phyloP scores from a whole-genome alignment of 805 yeast species.

The Novakomyces olei region DNA sequence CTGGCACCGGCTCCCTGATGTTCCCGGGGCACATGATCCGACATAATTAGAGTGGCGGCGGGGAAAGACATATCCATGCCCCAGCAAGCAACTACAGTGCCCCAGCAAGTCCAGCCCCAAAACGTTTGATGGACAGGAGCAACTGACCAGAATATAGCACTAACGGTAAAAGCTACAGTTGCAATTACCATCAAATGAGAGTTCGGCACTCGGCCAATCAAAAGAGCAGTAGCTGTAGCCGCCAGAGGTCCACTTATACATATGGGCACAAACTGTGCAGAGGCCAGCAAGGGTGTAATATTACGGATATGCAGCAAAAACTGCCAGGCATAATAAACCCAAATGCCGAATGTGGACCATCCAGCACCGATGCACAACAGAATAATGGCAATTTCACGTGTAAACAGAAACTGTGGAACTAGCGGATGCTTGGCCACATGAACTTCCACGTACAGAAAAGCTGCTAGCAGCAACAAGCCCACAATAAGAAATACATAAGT shows the following conservation, averaged over 20 bases:
- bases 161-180: slow-evolving; percentile 32
- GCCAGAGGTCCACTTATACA: slow-evolving; percentile 35
- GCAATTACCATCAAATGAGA: slow-evolving; percentile 29
- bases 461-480: slow-evolving; percentile 22
- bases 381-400: slow-evolving; percentile 25
- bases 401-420: slow-evolving; percentile 29
- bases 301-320: slow-evolving; percentile 29
- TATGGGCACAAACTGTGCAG: slow-evolving; percentile 26
- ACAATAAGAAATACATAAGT: slow-evolving; percentile 33
- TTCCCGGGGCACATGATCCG: slow-evolving; percentile 34
- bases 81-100: slow-evolving; percentile 33
- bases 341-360: slow-evolving; percentile 61
- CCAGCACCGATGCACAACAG: slow-evolving; percentile 34
- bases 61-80: slow-evolving; percentile 71
- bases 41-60: slow-evolving; percentile 28
- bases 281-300: slow-evolving; percentile 25
- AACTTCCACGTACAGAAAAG: slow-evolving; percentile 30
- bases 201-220: slow-evolving; percentile 26
- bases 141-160: slow-evolving; percentile 29
- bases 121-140: slow-evolving; percentile 39
- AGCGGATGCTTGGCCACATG: slow-evolving; percentile 27
- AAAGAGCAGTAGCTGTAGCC: slow-evolving; percentile 27
- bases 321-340: slow-evolving; percentile 42
- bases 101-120: slow-evolving; percentile 35
- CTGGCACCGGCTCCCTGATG: slow-evolving; percentile 69